Evolutionary conservation across 2,329 filamentous ascomycete genomes (phyloP).

Genomic region (Phialocephala subalpina): DNA sequence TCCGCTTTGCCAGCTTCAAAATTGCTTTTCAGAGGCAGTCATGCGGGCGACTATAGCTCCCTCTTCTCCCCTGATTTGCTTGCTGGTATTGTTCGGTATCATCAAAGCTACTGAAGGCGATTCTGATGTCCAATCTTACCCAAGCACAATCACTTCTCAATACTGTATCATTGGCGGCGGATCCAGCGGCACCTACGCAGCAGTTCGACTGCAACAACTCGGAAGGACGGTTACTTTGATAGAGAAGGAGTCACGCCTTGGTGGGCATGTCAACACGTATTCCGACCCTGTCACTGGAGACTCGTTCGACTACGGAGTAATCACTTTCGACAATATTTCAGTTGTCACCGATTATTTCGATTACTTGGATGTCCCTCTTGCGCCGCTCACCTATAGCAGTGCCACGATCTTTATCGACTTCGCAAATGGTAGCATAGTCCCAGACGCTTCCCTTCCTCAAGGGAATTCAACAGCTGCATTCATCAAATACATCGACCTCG

Average conservation of each 20-base stretch:
- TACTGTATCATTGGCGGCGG: slow-evolving; percentile 48
- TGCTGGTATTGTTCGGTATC: no score
- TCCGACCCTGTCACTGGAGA: slow-evolving; percentile 1
- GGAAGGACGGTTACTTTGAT: slow-evolving; percentile 45
- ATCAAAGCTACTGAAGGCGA: no score
- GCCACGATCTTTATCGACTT: neutral
- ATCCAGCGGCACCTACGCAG: slow-evolving; percentile 45
- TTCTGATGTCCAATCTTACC: neutral
- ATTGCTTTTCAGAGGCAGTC: no score
- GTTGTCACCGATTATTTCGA: slow-evolving; percentile 1
- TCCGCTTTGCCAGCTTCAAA: no score
- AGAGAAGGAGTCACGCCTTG: slow-evolving; percentile 44
- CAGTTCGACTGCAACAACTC: slow-evolving; percentile 43
- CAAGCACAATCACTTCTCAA: slow-evolving; percentile 32
- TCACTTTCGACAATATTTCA: slow-evolving; percentile 46
- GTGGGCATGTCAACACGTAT: slow-evolving; percentile 33
- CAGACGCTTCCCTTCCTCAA: neutral
- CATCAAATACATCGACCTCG: neutral
- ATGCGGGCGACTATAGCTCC: no score
- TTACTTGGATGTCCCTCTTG: neutral
- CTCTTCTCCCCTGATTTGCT: no score
- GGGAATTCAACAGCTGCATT: slow-evolving; percentile 4
- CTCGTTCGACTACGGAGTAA: neutral
- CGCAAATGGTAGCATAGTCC: neutral
- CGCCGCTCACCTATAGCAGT: neutral